A percentile compares a stretch with the other conserved stretches of the same genome.
Evolutionary conservation across 768 basidiomycete species (phyloP).

Genomic region (Tephrocybe sp.): DNA sequence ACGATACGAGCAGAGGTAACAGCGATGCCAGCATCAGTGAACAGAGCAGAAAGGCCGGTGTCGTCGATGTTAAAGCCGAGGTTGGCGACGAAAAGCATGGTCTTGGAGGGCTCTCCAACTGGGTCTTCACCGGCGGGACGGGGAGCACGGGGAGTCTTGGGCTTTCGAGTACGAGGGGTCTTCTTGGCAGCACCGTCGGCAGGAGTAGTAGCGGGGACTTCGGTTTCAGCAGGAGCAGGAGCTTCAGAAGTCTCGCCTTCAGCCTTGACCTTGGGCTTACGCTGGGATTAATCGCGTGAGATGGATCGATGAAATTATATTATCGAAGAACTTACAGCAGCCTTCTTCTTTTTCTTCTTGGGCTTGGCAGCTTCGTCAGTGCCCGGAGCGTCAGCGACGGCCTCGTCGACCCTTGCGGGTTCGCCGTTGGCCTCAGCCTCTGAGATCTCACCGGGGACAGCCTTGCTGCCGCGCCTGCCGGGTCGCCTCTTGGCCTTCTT

Average conservation of each 20-base stretch:
- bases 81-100: constrained; percentile 94
- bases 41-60: constrained; percentile 73
- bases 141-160: constrained; percentile 53
- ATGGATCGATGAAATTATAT: constrained; percentile 17
- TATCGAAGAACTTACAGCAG: constrained; percentile 43
- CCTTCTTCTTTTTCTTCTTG: constrained; percentile 85
- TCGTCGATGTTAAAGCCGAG: constrained; percentile 95
- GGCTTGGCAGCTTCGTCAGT: constrained; percentile 74
- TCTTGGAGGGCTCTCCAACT: constrained; percentile 84
- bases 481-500: constrained; percentile 78
- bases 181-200: constrained; percentile 46
- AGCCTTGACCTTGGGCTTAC: constrained; percentile 56
- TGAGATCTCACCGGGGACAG: constrained; percentile 86
- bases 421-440: constrained; percentile 90
- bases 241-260: constrained; percentile 40
- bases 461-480: constrained; percentile 83
- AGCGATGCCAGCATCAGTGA: constrained; percentile 82
- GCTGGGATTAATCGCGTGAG: constrained; percentile 37
- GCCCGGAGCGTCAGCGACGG: constrained; percentile 50
- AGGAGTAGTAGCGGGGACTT: constrained; percentile 31
- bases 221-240: constrained; percentile 27
- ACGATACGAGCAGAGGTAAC: constrained; percentile 90
- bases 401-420: constrained; percentile 54
- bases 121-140: constrained; percentile 85
- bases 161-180: constrained; percentile 53